Evolutionary conservation across 768 basidiomycete genomes (phyloP).

Genomic region (Podaxis carcinomalis): DNA sequence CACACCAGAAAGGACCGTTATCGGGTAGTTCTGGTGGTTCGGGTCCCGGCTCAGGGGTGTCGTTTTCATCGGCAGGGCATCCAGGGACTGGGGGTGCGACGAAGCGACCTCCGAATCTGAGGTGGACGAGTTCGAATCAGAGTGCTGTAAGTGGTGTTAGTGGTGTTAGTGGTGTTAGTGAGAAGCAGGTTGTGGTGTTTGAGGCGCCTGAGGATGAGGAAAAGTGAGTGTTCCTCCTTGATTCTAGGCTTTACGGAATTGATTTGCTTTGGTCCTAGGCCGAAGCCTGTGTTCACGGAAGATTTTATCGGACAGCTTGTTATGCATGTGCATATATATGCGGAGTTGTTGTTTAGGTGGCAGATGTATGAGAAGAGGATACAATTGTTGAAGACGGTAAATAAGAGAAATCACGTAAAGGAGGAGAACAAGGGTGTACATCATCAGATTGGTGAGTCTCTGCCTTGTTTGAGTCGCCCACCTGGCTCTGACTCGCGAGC

Average conservation of each 20-base stretch:
- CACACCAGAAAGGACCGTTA: slow-evolving; percentile 29
- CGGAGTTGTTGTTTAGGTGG: slow-evolving; percentile 76
- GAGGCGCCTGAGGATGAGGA: slow-evolving; percentile 25
- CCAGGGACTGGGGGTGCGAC: background rate
- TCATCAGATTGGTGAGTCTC: slow-evolving; percentile 32
- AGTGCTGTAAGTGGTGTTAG: slow-evolving; percentile 8
- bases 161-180: slow-evolving; percentile 12
- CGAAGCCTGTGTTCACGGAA: slow-evolving; percentile 28
- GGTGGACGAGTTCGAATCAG: slow-evolving; percentile 29
- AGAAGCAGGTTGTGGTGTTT: slow-evolving; percentile 29
- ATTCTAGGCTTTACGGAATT: slow-evolving; percentile 10
- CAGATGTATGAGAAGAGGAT: slow-evolving; percentile 62
- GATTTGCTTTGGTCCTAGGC: slow-evolving; percentile 12
- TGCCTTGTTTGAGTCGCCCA: background rate
- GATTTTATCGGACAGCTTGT: slow-evolving; percentile 38
- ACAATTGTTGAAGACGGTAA: slow-evolving; percentile 68
- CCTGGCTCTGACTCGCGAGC: background rate
- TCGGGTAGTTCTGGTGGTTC: slow-evolving; percentile 2
- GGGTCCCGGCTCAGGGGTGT: slow-evolving; percentile 15
- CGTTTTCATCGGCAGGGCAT: slow-evolving; percentile 39
- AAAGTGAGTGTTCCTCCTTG: slow-evolving; percentile 17
- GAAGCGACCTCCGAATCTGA: slow-evolving; percentile 38
- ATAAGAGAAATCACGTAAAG: slow-evolving; percentile 19
- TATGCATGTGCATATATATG: slow-evolving; percentile 64
- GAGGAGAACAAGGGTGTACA: slow-evolving; percentile 17